phyloP scores from a whole-genome alignment of 495 filamentous ascomycete genomes.

The Penicillium arizonense region DNA sequence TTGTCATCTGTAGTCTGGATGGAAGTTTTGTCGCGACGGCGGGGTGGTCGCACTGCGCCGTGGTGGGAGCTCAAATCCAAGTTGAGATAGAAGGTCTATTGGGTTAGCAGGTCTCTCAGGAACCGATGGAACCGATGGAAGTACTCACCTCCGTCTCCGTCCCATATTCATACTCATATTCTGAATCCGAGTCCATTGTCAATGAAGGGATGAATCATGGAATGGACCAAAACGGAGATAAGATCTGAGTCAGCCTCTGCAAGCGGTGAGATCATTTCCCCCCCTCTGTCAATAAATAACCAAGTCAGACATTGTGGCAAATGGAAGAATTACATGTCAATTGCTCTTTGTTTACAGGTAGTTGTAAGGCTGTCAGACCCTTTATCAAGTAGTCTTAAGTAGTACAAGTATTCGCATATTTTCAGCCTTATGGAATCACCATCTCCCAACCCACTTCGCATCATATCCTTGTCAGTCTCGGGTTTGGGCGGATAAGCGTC shows the following conservation, averaged over 20 bases:
- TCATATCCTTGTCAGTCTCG: background rate
- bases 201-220: background rate
- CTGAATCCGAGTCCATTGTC: constrained; percentile 32
- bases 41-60: constrained; percentile 35
- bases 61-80: constrained; percentile 50
- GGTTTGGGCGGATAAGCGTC: constrained; percentile 3
- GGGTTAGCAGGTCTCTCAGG: background rate
- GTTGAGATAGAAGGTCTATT: constrained; percentile 54
- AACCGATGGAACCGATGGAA: background rate
- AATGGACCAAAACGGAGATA: constrained; percentile 1
- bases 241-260: constrained; percentile 11
- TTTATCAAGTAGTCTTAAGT: background rate
- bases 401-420: background rate
- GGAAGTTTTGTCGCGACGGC: constrained; percentile 23
- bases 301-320: background rate
- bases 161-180: constrained; percentile 65
- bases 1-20: constrained; percentile 9
- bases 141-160: constrained; percentile 53
- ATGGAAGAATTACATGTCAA: background rate
- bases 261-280: constrained; percentile 3
- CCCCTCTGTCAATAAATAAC: background rate
- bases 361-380: background rate
- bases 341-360: too few relatives aligned
- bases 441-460: background rate
- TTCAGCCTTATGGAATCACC: constrained; percentile 2